phyloP scores from a whole-genome alignment of 371 early-diverging fungal species.

The Smittium mucronatum region DNA sequence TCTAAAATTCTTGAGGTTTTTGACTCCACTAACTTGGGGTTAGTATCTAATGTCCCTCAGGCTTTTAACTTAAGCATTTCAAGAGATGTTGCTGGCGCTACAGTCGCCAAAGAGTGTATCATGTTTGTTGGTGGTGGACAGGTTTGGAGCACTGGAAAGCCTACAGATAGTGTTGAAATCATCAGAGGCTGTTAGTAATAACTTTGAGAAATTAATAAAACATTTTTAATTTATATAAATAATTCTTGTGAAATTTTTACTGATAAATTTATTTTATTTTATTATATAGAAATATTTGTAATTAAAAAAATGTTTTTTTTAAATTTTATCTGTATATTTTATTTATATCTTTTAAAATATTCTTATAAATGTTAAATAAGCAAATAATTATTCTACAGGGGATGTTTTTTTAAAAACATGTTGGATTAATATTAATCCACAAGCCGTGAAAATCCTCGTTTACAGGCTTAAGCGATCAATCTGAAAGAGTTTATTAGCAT shows the following conservation, averaged over 20 bases:
- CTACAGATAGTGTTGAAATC: conserved; percentile 28
- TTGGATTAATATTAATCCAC: neutral
- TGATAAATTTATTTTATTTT: too few species aligned
- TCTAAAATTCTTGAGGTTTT: conserved; percentile 27
- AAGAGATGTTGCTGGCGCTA: conserved; percentile 19
- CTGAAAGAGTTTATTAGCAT: too few species aligned
- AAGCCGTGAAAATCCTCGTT: too few species aligned
- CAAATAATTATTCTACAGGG: neutral
- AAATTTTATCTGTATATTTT: neutral
- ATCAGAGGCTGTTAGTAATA: conserved; percentile 21
- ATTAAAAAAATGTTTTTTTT: neutral
- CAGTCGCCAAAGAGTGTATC: conserved; percentile 21
- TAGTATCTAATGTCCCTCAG: conserved; percentile 15
- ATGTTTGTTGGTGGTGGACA: conserved; percentile 25
- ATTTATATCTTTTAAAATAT: neutral
- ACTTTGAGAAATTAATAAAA: neutral
- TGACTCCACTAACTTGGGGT: conserved; percentile 17
- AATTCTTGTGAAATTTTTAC: neutral
- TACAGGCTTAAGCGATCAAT: too few species aligned
- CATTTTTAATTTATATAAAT: neutral
- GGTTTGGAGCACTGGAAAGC: conserved; percentile 19
- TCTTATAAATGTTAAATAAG: neutral
- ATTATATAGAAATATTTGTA: neutral
- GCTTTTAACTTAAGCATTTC: conserved; percentile 20
- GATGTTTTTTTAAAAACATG: neutral